Conservation (phyloP, 2,329 filamentous ascomycete genomes). For the Blastomyces gilchristii region DNA sequence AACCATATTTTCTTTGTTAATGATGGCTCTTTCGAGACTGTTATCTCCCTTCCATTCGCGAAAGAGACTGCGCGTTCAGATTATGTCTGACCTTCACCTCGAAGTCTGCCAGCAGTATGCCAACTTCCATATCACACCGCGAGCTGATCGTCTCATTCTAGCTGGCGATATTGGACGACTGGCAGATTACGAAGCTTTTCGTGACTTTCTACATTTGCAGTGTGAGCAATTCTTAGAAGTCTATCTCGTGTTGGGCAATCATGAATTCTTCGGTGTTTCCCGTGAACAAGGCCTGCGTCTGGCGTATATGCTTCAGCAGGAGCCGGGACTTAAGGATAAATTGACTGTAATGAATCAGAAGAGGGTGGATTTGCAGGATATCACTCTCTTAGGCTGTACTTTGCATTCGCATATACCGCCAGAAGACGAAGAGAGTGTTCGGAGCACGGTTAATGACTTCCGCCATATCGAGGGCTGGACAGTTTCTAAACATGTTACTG, state of each 20-base stretch:
- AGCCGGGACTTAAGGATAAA: constrained; percentile 13
- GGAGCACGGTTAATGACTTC: too few relatives aligned
- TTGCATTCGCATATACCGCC: too few relatives aligned
- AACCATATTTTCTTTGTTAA: background rate
- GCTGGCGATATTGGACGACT: constrained; percentile 29
- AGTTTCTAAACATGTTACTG: constrained; percentile 38
- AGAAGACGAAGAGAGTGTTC: constrained; percentile 23
- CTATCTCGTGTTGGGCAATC: constrained; percentile 27
- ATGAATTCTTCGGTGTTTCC: constrained; percentile 30
- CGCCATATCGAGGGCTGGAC: constrained; percentile 33
- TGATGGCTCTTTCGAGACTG: constrained; percentile 19
- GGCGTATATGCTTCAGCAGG: constrained; percentile 16
- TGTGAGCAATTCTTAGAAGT: constrained; percentile 22
- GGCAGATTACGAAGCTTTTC: constrained; percentile 17
- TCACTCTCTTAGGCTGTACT: background rate
- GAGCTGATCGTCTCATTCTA: constrained; percentile 19
- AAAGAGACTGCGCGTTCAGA: constrained; percentile 15
- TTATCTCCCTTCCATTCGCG: background rate
- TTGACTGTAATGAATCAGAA: constrained; percentile 17
- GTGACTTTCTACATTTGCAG: constrained; percentile 20
- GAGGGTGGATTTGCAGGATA: too few relatives aligned
- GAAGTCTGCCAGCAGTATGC: constrained; percentile 20
- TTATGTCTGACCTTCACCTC: constrained; percentile 23
- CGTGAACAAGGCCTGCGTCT: constrained; percentile 16
- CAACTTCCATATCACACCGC: constrained; percentile 17